A percentile compares a stretch with the other conserved stretches of the same genome.
Conservation (phyloP, 2,329 filamentous ascomycete genomes). For the Penicillium decumbens region DNA sequence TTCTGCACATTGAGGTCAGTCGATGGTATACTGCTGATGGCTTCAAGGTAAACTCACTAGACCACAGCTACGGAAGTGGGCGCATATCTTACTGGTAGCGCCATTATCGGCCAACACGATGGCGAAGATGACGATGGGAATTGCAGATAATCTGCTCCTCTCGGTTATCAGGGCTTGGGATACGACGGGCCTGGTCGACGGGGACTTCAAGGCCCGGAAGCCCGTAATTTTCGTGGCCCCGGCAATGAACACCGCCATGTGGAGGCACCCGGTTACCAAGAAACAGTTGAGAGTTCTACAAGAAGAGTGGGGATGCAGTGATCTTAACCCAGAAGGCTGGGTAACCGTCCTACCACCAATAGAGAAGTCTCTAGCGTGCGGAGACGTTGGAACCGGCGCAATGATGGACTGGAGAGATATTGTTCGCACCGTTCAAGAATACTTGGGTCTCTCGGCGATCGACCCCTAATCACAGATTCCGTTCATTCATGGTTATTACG, state of each 20-base stretch:
- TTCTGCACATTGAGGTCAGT: conserved; percentile 73
- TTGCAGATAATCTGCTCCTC: conserved; percentile 69
- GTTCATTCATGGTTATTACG: conserved; percentile 5
- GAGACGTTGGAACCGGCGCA: conserved; percentile 73
- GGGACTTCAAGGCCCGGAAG: conserved; percentile 33
- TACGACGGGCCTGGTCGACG: conserved; percentile 58
- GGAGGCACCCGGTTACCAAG: conserved; percentile 73
- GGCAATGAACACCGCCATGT: conserved; percentile 90
- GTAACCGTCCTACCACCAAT: conserved; percentile 69
- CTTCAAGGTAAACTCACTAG: background rate
- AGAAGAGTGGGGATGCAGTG: conserved; percentile 65
- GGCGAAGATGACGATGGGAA: conserved; percentile 74
- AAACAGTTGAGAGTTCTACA: conserved; percentile 66
- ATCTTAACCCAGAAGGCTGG: conserved; percentile 47
- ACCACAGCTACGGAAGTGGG: conserved; percentile 65
- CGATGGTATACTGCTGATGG: background rate
- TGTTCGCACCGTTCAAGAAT: conserved; percentile 58
- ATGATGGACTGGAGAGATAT: conserved; percentile 80
- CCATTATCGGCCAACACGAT: conserved; percentile 80
- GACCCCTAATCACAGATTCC: background rate
- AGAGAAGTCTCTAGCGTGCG: conserved; percentile 76
- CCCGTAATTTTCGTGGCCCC: conserved; percentile 71
- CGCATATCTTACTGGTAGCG: conserved; percentile 72
- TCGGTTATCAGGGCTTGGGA: conserved; percentile 87
- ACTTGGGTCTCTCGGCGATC: conserved; percentile 43